These are phyloP conservation scores for Rutstroemia sp. DNA, from an alignment of 2,329 filamentous ascomycete genomes.

Conservation along the genomic window DNA sequence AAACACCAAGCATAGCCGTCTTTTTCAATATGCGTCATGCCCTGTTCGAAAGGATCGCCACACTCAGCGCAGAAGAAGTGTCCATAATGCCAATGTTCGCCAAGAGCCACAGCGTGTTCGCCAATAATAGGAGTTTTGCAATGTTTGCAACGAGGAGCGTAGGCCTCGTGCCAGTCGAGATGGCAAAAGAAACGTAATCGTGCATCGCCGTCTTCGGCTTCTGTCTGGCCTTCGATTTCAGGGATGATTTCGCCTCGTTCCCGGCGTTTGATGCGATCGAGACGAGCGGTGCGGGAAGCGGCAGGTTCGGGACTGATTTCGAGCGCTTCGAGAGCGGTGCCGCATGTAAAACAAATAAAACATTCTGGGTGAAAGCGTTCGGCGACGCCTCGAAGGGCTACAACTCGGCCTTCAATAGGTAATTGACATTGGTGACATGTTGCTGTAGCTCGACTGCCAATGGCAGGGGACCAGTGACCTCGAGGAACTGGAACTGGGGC, in stretches of 20 bases:
- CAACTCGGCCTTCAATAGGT: conserved; percentile 84
- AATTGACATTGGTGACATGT: conserved; percentile 77
- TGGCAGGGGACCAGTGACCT: conserved; percentile 51
- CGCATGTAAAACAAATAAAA: conserved; percentile 83
- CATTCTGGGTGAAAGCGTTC: conserved; percentile 88
- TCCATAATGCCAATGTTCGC: conserved; percentile 91
- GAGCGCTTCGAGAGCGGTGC: conserved; percentile 83
- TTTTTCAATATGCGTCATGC: conserved; percentile 75
- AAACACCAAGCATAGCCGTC: conserved; percentile 98
- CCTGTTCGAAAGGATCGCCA: conserved; percentile 81
- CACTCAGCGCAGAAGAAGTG: conserved; percentile 99
- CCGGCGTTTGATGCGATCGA: conserved; percentile 65
- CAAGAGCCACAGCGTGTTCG: conserved; percentile 88
- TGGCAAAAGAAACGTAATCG: conserved; percentile 88
- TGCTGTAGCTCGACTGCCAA: conserved; percentile 51
- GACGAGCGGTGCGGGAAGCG: conserved; percentile 57
- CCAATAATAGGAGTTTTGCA: conserved; percentile 96
- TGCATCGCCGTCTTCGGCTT: conserved; percentile 65
- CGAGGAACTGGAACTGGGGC: conserved; percentile 22
- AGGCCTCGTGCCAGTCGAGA: conserved; percentile 96
- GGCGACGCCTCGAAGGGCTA: conserved; percentile 65
- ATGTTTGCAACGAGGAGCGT: conserved; percentile 86
- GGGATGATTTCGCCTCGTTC: conserved; percentile 49
- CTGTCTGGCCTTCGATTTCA: conserved; percentile 55
- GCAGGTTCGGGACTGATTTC: conserved; percentile 94